Conservation (phyloP, 768 basidiomycete genomes). For the Lyophyllum semitale region DNA sequence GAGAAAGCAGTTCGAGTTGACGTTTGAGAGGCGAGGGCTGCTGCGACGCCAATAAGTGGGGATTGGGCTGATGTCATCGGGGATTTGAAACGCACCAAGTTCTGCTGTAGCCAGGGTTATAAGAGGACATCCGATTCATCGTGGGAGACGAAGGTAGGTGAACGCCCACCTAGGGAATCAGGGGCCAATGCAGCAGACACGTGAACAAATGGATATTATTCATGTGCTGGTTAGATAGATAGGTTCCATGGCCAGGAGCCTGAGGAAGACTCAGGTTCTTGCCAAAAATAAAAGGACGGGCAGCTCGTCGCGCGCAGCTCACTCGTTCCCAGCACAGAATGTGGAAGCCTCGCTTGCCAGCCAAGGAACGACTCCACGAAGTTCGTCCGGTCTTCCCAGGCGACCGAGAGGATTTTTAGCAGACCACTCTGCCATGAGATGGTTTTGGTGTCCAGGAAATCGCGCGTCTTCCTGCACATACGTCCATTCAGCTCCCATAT, state of each 20-base stretch:
- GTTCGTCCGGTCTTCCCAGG: slow-evolving; percentile 66
- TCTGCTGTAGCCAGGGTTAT: neutral
- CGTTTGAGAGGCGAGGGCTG: slow-evolving; percentile 18
- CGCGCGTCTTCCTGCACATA: slow-evolving; percentile 56
- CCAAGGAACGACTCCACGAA: slow-evolving; percentile 51
- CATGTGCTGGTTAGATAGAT: no score
- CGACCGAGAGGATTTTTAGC: slow-evolving; percentile 63
- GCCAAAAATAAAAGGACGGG: no score
- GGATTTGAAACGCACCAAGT: neutral
- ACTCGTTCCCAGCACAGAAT: slow-evolving; percentile 10
- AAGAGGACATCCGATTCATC: neutral
- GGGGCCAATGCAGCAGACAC: no score
- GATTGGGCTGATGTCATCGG: neutral
- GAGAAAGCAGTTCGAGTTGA: slow-evolving; percentile 15
- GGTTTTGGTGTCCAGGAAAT: slow-evolving; percentile 54
- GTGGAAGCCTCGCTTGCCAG: slow-evolving; percentile 5
- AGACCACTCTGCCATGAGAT: slow-evolving; percentile 57
- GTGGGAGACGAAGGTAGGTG: neutral
- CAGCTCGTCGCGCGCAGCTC: no score
- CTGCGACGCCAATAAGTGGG: slow-evolving; percentile 19
- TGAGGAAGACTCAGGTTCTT: no score
- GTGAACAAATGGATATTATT: no score
- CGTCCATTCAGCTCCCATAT: neutral
- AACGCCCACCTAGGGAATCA: neutral
- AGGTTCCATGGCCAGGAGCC: no score